Evolutionary conservation across 139 green algal species (phyloP).

Genomic region (Parachlorella kessleri): DNA sequence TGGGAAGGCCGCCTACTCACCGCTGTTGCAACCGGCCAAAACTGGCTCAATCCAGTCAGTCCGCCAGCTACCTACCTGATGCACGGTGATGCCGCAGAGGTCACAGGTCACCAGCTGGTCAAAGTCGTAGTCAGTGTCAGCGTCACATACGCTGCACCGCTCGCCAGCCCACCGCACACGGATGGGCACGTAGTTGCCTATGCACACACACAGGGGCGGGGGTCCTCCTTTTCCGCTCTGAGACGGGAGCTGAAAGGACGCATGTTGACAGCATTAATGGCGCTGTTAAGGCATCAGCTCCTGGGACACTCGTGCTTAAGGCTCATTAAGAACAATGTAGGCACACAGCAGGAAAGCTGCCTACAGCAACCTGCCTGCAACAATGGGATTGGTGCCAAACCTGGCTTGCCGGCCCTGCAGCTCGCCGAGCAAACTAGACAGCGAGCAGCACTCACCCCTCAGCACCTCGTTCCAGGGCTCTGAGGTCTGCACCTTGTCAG

Average conservation of each 20-base stretch:
- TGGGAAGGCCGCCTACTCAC: too few species aligned
- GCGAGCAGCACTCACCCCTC: slow-evolving; percentile 18
- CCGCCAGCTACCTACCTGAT: slow-evolving; percentile 58
- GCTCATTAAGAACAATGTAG: slow-evolving; percentile 10
- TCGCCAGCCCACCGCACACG: slow-evolving; percentile 55
- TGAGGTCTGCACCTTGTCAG: slow-evolving; percentile 7
- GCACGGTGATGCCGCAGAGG: slow-evolving; percentile 83
- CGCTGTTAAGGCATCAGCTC: background rate
- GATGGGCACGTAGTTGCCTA: slow-evolving; percentile 24
- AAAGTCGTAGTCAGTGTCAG: slow-evolving; percentile 89
- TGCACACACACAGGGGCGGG: background rate
- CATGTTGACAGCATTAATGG: background rate
- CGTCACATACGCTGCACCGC: slow-evolving; percentile 83
- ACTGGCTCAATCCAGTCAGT: too few species aligned
- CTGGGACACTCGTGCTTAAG: background rate
- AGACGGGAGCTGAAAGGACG: too few species aligned
- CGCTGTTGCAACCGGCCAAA: too few species aligned
- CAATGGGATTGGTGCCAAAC: background rate
- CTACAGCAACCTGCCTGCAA: background rate
- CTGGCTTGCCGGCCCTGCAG: background rate
- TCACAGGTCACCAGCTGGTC: slow-evolving; percentile 92
- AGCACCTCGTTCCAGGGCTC: slow-evolving; percentile 40
- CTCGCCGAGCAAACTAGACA: background rate
- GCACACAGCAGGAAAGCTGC: background rate
- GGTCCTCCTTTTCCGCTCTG: too few species aligned